Conservation (phyloP, 345 rosid species). For the Streptanthus diversifolius region DNA sequence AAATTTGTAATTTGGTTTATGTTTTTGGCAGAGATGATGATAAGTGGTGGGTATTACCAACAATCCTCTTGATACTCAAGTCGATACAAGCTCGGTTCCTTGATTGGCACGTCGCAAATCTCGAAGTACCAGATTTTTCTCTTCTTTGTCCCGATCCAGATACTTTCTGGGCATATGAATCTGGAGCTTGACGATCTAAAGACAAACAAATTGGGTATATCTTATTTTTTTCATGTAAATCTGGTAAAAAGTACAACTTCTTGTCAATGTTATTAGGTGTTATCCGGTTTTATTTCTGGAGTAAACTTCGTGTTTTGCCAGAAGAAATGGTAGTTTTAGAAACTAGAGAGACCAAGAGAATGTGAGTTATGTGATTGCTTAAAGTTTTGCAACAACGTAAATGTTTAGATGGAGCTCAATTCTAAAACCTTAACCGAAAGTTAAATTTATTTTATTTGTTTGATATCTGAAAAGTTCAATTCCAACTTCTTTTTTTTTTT, state of each 20-base stretch:
- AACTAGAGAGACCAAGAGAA: conserved; percentile 13
- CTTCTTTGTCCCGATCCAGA: conserved; percentile 83
- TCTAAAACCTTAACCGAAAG: not conserved
- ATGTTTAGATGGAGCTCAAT: not conserved
- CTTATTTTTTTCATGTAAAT: conserved; percentile 27
- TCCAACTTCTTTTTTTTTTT: too few relatives aligned
- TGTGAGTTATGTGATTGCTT: conserved; percentile 9
- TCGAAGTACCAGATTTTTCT: conserved; percentile 76
- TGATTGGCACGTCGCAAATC: conserved; percentile 92
- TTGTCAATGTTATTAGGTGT: not conserved
- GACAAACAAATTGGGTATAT: not conserved
- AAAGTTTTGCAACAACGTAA: conserved; percentile 3
- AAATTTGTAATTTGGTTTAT: not conserved
- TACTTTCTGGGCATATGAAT: conserved; percentile 87
- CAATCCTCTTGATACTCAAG: conserved; percentile 63
- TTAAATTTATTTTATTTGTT: not conserved
- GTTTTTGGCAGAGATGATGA: conserved; percentile 62
- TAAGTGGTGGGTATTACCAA: conserved; percentile 93
- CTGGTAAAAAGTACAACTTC: conserved; percentile 6
- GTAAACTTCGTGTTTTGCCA: conserved; percentile 11
- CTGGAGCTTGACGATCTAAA: conserved; percentile 46
- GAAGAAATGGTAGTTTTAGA: conserved; percentile 19
- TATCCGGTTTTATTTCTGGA: not conserved
- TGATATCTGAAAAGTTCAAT: not conserved
- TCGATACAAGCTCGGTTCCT: conserved; percentile 75